These are phyloP conservation scores for Claviceps monticola DNA, from an alignment of 2,329 filamentous ascomycete species.

Conservation along the genomic window DNA sequence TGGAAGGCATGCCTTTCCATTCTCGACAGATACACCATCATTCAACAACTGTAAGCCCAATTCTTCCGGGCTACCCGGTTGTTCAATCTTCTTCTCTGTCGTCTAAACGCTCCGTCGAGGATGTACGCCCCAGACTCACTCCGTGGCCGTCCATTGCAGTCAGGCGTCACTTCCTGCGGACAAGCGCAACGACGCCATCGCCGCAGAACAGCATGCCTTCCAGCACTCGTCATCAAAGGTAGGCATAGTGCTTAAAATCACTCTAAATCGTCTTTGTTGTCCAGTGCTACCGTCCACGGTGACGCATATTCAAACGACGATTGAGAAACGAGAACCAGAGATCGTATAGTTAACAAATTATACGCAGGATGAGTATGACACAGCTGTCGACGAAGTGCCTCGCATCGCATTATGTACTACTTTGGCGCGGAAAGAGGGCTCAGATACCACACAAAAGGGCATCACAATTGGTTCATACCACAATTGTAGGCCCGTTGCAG, in stretches of 20 bases:
- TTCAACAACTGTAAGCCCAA: constrained; percentile 34
- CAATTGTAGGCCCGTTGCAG: constrained; percentile 40
- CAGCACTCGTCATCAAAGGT: constrained; percentile 44
- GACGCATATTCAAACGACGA: neutral
- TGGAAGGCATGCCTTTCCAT: constrained; percentile 40
- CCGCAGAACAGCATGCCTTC: constrained; percentile 52
- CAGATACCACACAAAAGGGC: constrained; percentile 12
- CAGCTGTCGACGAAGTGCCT: constrained; percentile 14
- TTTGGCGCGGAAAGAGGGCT: neutral
- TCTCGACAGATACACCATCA: constrained; percentile 46
- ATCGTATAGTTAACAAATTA: neutral
- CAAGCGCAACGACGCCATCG: constrained; percentile 37
- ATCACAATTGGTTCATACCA: constrained; percentile 39
- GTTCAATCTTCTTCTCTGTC: neutral
- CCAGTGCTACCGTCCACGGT: neutral
- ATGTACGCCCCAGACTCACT: neutral
- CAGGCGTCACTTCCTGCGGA: constrained; percentile 16
- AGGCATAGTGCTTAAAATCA: neutral
- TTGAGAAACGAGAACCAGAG: neutral
- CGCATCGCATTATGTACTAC: neutral
- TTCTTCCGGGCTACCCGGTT: neutral
- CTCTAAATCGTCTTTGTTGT: neutral
- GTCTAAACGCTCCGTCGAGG: neutral
- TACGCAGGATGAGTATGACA: constrained; percentile 44
- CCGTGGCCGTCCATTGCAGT: constrained; percentile 9